phyloP scores from a whole-genome alignment of 371 early-diverging fungal species.

The Saksenaea vasiformis region DNA sequence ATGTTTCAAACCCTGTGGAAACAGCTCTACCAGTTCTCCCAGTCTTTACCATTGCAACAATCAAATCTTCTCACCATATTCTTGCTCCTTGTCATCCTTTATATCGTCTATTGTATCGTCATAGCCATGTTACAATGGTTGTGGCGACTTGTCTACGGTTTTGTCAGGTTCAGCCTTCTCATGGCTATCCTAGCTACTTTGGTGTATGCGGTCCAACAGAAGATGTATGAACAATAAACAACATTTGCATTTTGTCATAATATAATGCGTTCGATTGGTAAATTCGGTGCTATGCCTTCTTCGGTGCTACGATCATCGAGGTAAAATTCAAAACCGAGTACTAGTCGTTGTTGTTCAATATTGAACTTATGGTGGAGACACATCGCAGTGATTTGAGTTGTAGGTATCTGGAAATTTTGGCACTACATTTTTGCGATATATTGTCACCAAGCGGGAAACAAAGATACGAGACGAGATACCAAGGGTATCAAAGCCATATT shows the following conservation, averaged over 20 bases:
- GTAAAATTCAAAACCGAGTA: no score
- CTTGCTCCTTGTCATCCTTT: slow-evolving; percentile 28
- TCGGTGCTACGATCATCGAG: neutral
- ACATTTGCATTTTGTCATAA: neutral
- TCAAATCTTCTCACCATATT: slow-evolving; percentile 35
- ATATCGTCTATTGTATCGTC: slow-evolving; percentile 31
- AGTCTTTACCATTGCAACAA: slow-evolving; percentile 10
- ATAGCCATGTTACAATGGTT: slow-evolving; percentile 30
- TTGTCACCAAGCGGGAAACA: no score
- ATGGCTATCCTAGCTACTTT: slow-evolving; percentile 21
- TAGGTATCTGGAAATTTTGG: no score
- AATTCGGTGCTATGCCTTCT: neutral
- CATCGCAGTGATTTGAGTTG: no score
- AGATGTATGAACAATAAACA: neutral
- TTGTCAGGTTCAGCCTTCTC: slow-evolving; percentile 42
- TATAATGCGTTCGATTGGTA: neutral
- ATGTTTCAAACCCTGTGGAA: neutral
- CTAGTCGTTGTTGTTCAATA: no score
- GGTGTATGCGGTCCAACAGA: slow-evolving; percentile 21
- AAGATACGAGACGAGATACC: no score
- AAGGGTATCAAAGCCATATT: no score
- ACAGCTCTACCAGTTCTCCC: neutral
- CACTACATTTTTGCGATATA: no score
- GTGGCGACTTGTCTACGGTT: slow-evolving; percentile 33
- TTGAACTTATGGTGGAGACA: no score